Evolutionary conservation across 2,329 filamentous ascomycete species (phyloP).

Genomic region (Fusarium mexicanum): DNA sequence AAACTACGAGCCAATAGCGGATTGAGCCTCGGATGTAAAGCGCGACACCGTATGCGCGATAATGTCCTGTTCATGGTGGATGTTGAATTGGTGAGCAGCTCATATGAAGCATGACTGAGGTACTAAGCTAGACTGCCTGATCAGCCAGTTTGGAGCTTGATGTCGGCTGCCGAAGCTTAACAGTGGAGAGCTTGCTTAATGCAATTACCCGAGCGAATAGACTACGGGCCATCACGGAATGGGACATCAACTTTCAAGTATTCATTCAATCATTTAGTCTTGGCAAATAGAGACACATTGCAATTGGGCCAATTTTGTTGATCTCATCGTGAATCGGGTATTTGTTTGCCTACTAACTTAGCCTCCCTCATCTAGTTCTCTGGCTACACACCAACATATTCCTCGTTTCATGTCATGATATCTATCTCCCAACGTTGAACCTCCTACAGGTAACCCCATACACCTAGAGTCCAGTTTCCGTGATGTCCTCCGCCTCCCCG

Average conservation of each 20-base stretch:
- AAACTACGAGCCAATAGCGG: constrained; percentile 32
- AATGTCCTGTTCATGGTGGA: constrained; percentile 47
- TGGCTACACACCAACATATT: neutral
- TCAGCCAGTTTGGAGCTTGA: constrained; percentile 28
- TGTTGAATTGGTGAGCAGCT: constrained; percentile 35
- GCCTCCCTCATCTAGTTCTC: neutral
- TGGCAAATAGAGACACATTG: neutral
- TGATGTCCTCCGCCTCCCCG: constrained; percentile 51
- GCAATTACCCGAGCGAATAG: constrained; percentile 45
- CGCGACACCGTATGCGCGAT: constrained; percentile 41
- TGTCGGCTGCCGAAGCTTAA: constrained; percentile 30
- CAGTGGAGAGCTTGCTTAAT: constrained; percentile 39
- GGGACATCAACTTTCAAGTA: neutral
- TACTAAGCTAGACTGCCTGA: constrained; percentile 1
- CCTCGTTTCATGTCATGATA: constrained; percentile 13
- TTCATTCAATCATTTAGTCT: constrained; percentile 2
- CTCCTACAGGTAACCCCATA: constrained; percentile 64
- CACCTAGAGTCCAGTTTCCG: constrained; percentile 68
- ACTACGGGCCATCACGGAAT: constrained; percentile 22
- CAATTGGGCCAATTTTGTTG: neutral
- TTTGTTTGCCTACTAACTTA: constrained; percentile 8
- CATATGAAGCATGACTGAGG: constrained; percentile 30
- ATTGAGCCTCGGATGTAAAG: constrained; percentile 21
- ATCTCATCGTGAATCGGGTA: constrained; percentile 16
- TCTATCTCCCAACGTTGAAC: neutral